phyloP scores from a whole-genome alignment of 345 rosid species.

The Rhodomyrtus tomentosa region DNA sequence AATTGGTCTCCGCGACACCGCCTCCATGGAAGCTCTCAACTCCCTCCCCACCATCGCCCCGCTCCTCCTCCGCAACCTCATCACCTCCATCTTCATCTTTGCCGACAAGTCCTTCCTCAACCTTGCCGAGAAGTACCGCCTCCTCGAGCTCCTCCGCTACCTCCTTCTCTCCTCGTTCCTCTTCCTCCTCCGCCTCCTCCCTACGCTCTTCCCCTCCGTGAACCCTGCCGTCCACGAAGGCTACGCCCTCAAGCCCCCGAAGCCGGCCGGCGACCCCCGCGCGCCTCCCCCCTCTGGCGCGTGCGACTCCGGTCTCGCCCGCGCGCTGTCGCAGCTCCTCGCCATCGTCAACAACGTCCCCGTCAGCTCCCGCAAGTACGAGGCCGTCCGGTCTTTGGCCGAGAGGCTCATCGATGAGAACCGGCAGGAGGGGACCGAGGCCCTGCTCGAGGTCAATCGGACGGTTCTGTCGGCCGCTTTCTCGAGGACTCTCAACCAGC shows the following conservation, averaged over 20 bases:
- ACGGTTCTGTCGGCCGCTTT: constrained; percentile 51
- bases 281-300: background rate
- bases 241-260: background rate
- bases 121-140: constrained; percentile 30
- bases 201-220: constrained; percentile 18
- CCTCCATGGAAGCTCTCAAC: constrained; percentile 22
- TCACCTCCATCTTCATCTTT: constrained; percentile 34
- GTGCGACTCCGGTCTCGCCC: constrained; percentile 47
- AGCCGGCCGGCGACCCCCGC: background rate
- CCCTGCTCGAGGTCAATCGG: constrained; percentile 45
- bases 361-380: constrained; percentile 72
- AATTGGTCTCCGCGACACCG: background rate
- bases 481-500: constrained; percentile 41
- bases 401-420: constrained; percentile 76
- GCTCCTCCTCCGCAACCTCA: constrained; percentile 42
- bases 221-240: background rate
- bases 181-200: constrained; percentile 53
- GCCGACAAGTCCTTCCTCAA: constrained; percentile 53
- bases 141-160: constrained; percentile 41
- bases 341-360: constrained; percentile 52
- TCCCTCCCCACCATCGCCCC: constrained; percentile 34
- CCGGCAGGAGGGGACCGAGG: constrained; percentile 25
- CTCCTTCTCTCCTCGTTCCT: constrained; percentile 33
- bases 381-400: constrained; percentile 58
- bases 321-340: constrained; percentile 63